A percentile compares a stretch with the other conserved stretches of the same genome.
These are phyloP conservation scores for Irpex rosettiformis DNA, from an alignment of 1,284 basidiomycete genomes.

Conservation along the genomic window DNA sequence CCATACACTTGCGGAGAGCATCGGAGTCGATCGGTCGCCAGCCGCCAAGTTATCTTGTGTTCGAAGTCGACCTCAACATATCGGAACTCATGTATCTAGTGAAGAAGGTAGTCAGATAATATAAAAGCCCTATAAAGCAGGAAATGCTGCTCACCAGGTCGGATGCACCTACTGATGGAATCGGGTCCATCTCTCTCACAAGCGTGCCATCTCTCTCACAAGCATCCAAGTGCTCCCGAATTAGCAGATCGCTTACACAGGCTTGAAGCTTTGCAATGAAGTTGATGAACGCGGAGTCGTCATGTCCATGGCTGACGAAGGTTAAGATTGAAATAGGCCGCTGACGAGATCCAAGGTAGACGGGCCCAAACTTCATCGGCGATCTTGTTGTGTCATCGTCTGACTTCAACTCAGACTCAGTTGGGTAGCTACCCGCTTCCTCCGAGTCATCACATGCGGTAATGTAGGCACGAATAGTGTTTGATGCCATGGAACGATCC, in stretches of 20 bases:
- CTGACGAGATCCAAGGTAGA: not conserved
- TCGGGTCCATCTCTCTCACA: not conserved
- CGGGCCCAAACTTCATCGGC: not conserved
- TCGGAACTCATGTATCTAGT: conserved; percentile 13
- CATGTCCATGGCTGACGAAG: not conserved
- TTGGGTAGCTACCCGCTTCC: not conserved
- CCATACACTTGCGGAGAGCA: conserved; percentile 25
- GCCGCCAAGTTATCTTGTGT: conserved; percentile 26
- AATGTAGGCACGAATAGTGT: conserved; percentile 11
- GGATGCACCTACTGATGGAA: not conserved
- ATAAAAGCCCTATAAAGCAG: not conserved
- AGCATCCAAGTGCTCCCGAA: not conserved
- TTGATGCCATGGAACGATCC: conserved; percentile 7
- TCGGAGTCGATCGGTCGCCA: conserved; percentile 20
- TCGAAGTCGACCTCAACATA: conserved; percentile 25
- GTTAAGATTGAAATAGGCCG: not conserved
- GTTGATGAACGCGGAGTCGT: conserved; percentile 6
- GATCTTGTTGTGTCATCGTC: not conserved
- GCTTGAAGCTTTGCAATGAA: conserved; percentile 6
- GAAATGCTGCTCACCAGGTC: not conserved
- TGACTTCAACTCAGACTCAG: not conserved
- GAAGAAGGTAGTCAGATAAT: not conserved
- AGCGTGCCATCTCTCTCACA: not conserved
- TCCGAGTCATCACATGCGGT: conserved; percentile 5
- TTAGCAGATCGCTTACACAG: conserved; percentile 2